Evolutionary conservation across 2,329 filamentous ascomycete genomes (phyloP).

Genomic region (Trichoderma sp.): DNA sequence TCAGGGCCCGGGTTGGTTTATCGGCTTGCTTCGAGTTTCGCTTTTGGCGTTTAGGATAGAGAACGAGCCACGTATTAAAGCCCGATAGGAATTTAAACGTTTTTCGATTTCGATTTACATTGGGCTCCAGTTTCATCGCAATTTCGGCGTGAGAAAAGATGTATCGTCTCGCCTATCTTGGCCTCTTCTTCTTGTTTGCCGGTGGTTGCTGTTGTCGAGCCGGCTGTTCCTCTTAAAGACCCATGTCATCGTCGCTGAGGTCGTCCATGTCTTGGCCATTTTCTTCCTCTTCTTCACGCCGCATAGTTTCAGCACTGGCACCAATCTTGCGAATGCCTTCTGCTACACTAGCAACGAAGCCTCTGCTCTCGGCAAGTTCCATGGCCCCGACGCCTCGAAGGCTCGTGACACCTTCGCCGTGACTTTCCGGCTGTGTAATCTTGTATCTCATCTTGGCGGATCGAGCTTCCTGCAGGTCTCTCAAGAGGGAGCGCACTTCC

Average conservation of each 20-base stretch:
- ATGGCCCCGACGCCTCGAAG: conserved; percentile 79
- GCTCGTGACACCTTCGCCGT: conserved; percentile 66
- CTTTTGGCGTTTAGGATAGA: background rate
- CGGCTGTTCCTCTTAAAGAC: conserved; percentile 2
- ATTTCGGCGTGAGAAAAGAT: background rate
- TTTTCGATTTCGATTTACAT: background rate
- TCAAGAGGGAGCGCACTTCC: conserved; percentile 68
- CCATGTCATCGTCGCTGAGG: conserved; percentile 54
- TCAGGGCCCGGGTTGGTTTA: background rate
- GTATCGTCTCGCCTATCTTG: background rate
- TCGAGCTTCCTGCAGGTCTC: conserved; percentile 82
- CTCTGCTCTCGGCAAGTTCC: conserved; percentile 84
- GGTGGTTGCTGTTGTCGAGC: background rate
- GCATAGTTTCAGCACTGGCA: conserved; percentile 71
- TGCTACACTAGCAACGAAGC: conserved; percentile 80
- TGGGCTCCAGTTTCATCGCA: background rate
- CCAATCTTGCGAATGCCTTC: conserved; percentile 85
- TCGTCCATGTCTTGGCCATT: conserved; percentile 59
- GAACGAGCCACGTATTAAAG: background rate
- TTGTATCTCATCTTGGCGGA: conserved; percentile 83
- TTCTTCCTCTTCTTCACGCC: conserved; percentile 74
- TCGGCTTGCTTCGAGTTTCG: background rate
- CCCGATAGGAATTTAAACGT: background rate
- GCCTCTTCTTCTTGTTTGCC: background rate
- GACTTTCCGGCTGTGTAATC: conserved; percentile 67